Evolutionary conservation across 1,139 yeast genomes (phyloP), one percentile per base, ranked within the genome.

Genomic region (Diutina pseudorugosa): DNA sequence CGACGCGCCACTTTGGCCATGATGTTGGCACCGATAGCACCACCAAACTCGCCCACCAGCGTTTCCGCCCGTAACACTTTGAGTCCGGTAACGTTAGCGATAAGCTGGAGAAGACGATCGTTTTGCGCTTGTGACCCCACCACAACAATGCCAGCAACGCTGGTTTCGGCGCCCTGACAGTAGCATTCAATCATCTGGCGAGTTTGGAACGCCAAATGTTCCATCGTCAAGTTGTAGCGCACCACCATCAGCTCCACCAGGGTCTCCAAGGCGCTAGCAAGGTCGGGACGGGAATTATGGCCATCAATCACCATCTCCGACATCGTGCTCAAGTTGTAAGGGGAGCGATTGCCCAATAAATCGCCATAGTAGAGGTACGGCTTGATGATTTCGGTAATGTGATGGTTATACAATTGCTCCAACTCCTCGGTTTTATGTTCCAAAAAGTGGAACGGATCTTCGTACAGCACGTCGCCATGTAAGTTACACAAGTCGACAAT

Each of bases 341-440:
- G 49, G 21, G 49, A 23, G 2, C 49, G 36, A 12, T 45, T 45
- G 6, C 49, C 49, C 14, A 7, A 14, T 4, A 16, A 45, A 18
- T 45, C 49, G 4, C 49, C 49, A 16, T 45, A 27, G 27, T 45
- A 45, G 40, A 45, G 9, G 49, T 45, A 45, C 7, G 49, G 40
- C 36, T 27, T 25, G 49, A 45, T 45, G 18, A 45, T 45, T 16
- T 45, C 40, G 36, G 27, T n/a, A 2, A 45, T 45, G n/a, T 19
- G 36, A 12, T 11, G 21, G 14, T 45, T 18, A 12, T 45, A 45
- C 16, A 9, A 3, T 18, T 45, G 40, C 14, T 45, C 49, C n/a
- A 45, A 27, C 8, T 45, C 40, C 41, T 45, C 20, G 19, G 49
- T 45, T 16, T 45, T 45, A 23, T 45, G 40, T 18, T 45, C 49